Conservation (phyloP, 73 alveolate genomes). For the Paramecium primaurelia region DNA sequence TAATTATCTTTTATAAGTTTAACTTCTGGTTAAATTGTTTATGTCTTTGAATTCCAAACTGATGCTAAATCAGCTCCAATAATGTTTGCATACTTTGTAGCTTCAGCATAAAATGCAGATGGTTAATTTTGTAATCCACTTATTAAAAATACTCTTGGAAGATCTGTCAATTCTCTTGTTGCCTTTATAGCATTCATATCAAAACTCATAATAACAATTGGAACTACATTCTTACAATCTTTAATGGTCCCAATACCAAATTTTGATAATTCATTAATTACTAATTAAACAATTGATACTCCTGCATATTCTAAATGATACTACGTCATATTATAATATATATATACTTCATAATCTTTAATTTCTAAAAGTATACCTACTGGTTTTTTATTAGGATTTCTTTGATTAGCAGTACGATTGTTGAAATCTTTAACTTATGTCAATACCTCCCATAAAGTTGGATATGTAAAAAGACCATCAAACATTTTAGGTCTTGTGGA, state of each 20-base stretch:
- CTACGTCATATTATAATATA: background rate
- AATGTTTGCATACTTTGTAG: conserved; percentile 2
- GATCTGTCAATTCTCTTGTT: background rate
- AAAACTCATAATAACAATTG: conserved; percentile 4
- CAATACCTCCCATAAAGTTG: conserved; percentile 16
- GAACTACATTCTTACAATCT: background rate
- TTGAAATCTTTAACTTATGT: background rate
- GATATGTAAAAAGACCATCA: conserved; percentile 19
- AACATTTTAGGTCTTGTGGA: background rate
- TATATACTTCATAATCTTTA: conserved; percentile 20
- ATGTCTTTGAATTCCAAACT: background rate
- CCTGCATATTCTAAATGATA: background rate
- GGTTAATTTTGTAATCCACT: background rate
- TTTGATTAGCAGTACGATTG: background rate
- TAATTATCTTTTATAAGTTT: background rate
- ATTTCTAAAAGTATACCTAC: conserved; percentile 24
- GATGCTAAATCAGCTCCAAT: conserved; percentile 18
- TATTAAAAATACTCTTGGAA: conserved; percentile 14
- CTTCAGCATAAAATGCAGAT: background rate
- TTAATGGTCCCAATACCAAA: conserved; percentile 8
- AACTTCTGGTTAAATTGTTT: background rate
- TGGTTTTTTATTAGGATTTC: conserved; percentile 5
- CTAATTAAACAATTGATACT: background rate
- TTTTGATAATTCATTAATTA: background rate
- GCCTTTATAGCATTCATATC: background rate